A percentile compares a stretch with the other conserved stretches of the same genome.
These are phyloP conservation scores for Ogataea neopini DNA, from an alignment of 805 yeast species.

Conservation along the genomic window DNA sequence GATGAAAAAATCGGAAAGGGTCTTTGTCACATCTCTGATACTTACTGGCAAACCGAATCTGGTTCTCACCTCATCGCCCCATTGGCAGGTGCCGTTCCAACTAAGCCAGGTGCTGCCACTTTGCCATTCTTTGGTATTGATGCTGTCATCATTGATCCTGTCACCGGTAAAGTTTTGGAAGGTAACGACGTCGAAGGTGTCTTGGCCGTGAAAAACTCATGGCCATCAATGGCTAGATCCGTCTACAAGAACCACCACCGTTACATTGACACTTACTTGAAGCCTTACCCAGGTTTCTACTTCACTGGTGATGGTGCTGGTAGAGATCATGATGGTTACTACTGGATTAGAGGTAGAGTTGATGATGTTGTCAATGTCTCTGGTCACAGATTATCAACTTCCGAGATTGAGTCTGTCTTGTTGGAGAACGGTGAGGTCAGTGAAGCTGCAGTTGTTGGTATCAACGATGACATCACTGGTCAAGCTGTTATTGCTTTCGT, in stretches of 20 bases:
- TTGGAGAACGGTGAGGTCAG: conserved; percentile 77
- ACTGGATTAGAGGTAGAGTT: conserved; percentile 97
- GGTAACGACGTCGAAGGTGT: conserved; percentile 97
- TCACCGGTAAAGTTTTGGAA: conserved; percentile 76
- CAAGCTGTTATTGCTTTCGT: conserved; percentile 97
- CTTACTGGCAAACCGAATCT: conserved; percentile 99
- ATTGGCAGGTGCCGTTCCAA: conserved; percentile 89
- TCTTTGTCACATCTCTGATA: conserved; percentile 88
- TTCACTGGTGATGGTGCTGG: conserved; percentile 99
- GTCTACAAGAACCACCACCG: conserved; percentile 87
- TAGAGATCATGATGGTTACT: conserved; percentile 92
- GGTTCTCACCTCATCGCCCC: conserved; percentile 96
- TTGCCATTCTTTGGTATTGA: conserved; percentile 95
- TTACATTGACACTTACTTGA: conserved; percentile 87
- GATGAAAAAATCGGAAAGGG: conserved; percentile 87
- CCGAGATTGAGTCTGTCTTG: conserved; percentile 94
- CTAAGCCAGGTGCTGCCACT: conserved; percentile 97
- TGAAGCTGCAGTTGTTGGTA: conserved; percentile 97
- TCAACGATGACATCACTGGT: conserved; percentile 93
- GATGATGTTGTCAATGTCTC: conserved; percentile 98
- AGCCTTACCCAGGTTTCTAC: conserved; percentile 90
- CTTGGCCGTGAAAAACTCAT: conserved; percentile 80
- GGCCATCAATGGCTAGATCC: conserved; percentile 99
- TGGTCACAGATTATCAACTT: conserved; percentile 97
- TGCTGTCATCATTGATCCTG: conserved; percentile 91